Evolutionary conservation across 208 protist genomes (phyloP).

Genomic region (Phytomonas serpens): DNA sequence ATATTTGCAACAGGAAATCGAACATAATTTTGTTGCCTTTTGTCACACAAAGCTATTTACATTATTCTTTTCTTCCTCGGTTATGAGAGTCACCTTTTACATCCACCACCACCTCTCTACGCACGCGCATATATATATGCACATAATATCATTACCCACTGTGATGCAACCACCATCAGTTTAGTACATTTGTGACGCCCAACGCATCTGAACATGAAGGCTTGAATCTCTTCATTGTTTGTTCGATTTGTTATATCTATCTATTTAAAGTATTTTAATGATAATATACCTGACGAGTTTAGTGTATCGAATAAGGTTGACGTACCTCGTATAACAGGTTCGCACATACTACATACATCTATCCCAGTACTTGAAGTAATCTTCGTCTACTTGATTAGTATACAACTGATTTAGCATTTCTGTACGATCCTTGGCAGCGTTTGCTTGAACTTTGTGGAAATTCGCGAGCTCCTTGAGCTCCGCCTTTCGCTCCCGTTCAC

Average conservation of each 20-base stretch:
- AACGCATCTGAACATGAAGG: constrained; percentile 1
- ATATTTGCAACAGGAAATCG: neutral
- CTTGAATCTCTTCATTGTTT: neutral
- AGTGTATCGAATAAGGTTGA: neutral
- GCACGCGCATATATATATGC: constrained; percentile 1
- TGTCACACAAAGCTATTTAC: constrained; percentile 1
- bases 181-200: neutral
- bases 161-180: neutral
- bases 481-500: constrained; percentile 64
- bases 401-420: constrained; percentile 69
- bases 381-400: constrained; percentile 82
- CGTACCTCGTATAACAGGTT: neutral
- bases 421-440: constrained; percentile 37
- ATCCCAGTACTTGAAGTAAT: constrained; percentile 91
- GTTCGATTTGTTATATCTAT: neutral
- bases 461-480: constrained; percentile 54
- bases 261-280: neutral
- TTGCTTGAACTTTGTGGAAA: constrained; percentile 55
- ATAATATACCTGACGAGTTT: neutral
- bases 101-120: neutral
- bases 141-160: constrained; percentile 3
- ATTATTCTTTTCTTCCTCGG: neutral
- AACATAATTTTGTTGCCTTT: constrained; percentile 5
- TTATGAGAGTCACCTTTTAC: neutral
- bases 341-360: constrained; percentile 40